These are phyloP conservation scores for Erysimum pusillum DNA, from an alignment of 441 rosid species.

Conservation along the genomic window DNA sequence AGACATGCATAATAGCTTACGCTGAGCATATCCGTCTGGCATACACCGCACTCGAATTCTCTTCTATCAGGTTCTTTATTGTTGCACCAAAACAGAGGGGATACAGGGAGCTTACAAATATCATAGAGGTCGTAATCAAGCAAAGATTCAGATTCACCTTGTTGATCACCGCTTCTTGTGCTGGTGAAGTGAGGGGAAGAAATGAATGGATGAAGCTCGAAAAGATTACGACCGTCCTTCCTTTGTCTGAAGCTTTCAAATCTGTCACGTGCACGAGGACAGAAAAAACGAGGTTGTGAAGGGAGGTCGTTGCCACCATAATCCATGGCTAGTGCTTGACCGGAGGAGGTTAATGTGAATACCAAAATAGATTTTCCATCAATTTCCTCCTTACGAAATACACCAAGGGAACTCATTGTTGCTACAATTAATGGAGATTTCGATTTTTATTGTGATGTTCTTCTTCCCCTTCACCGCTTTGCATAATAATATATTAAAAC, in stretches of 20 bases:
- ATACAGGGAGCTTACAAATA: not conserved
- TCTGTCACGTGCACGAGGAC: not conserved
- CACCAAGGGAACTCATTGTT: too few relatives aligned
- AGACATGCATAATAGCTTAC: not conserved
- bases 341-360: not conserved
- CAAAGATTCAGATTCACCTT: too few relatives aligned
- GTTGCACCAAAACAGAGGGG: conserved; percentile 18
- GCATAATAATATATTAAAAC: too few relatives aligned
- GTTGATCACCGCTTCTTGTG: not conserved
- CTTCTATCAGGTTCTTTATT: not conserved
- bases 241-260: not conserved
- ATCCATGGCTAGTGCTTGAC: not conserved
- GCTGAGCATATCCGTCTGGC: not conserved
- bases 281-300: not conserved
- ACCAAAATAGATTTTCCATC: too few relatives aligned
- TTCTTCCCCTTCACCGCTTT: too few relatives aligned
- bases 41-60: not conserved
- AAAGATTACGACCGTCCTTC: too few relatives aligned
- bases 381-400: too few relatives aligned
- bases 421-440: too few relatives aligned
- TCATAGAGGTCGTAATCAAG: not conserved
- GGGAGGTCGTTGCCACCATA: too few relatives aligned
- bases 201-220: too few relatives aligned
- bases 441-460: too few relatives aligned
- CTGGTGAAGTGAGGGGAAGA: not conserved